These are phyloP conservation scores for Cladobotryum protrusum DNA, from an alignment of 2,329 filamentous ascomycete genomes.

Conservation along the genomic window DNA sequence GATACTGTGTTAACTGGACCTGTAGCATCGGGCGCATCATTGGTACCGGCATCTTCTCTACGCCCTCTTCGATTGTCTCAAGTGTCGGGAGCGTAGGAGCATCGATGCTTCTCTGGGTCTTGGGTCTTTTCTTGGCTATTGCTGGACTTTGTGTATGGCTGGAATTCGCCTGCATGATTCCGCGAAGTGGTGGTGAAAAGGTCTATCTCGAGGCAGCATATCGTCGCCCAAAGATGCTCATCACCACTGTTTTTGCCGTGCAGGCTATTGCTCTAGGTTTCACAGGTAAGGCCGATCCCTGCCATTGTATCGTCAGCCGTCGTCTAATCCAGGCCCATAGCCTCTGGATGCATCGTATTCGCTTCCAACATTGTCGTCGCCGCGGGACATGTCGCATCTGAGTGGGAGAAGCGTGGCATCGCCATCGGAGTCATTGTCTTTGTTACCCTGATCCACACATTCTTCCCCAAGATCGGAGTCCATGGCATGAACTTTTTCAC, in stretches of 20 bases:
- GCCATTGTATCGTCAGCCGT: not conserved
- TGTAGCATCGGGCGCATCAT: slow-evolving; percentile 16
- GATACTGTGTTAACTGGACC: too few species aligned
- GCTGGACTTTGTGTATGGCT: slow-evolving; percentile 14
- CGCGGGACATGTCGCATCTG: slow-evolving; percentile 9
- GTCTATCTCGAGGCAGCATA: slow-evolving; percentile 16
- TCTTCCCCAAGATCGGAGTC: slow-evolving; percentile 14
- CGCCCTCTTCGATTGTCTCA: slow-evolving; percentile 16
- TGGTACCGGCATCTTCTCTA: slow-evolving; percentile 19
- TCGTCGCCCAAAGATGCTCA: slow-evolving; percentile 13
- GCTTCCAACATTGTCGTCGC: slow-evolving; percentile 14
- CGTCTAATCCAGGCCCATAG: not conserved
- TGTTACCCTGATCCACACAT: slow-evolving; percentile 10
- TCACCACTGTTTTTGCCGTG: slow-evolving; percentile 14
- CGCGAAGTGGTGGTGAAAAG: slow-evolving; percentile 16
- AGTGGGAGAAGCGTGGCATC: slow-evolving; percentile 15
- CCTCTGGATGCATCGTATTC: slow-evolving; percentile 15
- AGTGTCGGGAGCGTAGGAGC: slow-evolving; percentile 17
- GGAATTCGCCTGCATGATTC: slow-evolving; percentile 16
- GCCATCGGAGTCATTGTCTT: slow-evolving; percentile 12
- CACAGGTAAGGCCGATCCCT: slow-evolving; percentile 6
- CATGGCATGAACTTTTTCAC: slow-evolving; percentile 16
- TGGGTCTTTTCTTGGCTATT: slow-evolving; percentile 14
- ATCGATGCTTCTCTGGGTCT: slow-evolving; percentile 15
- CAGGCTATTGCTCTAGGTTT: slow-evolving; percentile 15